Conservation (phyloP, 352 stramenopile species). For the Globisporangium uncinulatum region DNA sequence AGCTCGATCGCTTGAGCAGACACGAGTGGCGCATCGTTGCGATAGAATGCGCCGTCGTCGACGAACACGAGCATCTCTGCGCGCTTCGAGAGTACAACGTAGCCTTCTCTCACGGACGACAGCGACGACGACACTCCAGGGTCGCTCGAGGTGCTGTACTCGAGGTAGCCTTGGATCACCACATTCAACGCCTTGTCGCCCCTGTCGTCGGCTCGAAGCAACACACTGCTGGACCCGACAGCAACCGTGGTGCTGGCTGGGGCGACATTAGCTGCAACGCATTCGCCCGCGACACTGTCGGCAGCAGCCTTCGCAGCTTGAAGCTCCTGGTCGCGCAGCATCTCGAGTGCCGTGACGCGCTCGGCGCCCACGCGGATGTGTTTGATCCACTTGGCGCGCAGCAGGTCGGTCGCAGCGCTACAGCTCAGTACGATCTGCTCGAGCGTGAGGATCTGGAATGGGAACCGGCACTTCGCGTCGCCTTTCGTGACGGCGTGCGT, state of each 20-base stretch:
- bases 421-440: slow-evolving; percentile 62
- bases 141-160: slow-evolving; percentile 10
- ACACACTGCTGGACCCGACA: too few species aligned
- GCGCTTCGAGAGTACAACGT: slow-evolving; percentile 29
- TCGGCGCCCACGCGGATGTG: slow-evolving; percentile 51
- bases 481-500: slow-evolving; percentile 17
- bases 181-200: background rate
- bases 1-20: slow-evolving; percentile 31
- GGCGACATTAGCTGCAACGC: background rate
- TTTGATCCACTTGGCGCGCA: slow-evolving; percentile 62
- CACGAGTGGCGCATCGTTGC: slow-evolving; percentile 14
- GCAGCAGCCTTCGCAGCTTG: slow-evolving; percentile 13
- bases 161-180: slow-evolving; percentile 10
- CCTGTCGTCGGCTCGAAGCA: too few species aligned
- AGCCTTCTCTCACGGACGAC: slow-evolving; percentile 20
- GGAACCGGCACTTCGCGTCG: slow-evolving; percentile 30
- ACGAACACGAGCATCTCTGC: slow-evolving; percentile 30
- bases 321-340: slow-evolving; percentile 45
- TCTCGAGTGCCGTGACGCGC: slow-evolving; percentile 40
- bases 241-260: background rate
- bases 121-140: slow-evolving; percentile 9
- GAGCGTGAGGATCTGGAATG: slow-evolving; percentile 65
- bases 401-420: slow-evolving; percentile 45
- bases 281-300: background rate
- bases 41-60: slow-evolving; percentile 42